Conservation (phyloP, 306 rosid genomes). For the Vicia sativa region DNA sequence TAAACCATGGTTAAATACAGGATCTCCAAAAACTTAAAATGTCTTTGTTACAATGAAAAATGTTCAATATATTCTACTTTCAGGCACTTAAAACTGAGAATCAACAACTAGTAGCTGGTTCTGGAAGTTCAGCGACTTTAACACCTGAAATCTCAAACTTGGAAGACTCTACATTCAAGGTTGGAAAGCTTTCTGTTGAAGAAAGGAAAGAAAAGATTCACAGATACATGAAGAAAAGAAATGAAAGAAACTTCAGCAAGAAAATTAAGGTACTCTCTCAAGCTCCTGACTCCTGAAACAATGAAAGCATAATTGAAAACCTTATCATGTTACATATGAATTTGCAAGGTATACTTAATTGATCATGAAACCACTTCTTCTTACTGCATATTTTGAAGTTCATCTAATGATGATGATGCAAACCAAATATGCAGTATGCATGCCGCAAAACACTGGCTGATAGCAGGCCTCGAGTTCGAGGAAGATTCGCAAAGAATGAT, state of each 20-base stretch:
- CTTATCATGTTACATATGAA: slow-evolving; percentile 19
- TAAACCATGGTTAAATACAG: no score
- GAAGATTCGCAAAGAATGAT: slow-evolving; percentile 95
- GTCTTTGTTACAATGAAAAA: no score
- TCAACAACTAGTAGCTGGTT: slow-evolving; percentile 66
- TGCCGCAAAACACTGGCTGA: slow-evolving; percentile 97
- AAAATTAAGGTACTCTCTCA: slow-evolving; percentile 74
- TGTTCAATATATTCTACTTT: no score
- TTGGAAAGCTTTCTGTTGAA: slow-evolving; percentile 88
- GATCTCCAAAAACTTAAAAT: no score
- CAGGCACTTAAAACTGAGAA: slow-evolving; percentile 71
- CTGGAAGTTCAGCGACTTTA: slow-evolving; percentile 61
- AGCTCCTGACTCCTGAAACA: neutral
- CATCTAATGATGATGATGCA: slow-evolving; percentile 31
- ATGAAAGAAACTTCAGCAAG: slow-evolving; percentile 97
- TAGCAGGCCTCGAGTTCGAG: slow-evolving; percentile 96
- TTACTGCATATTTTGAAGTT: slow-evolving; percentile 27
- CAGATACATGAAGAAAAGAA: slow-evolving; percentile 97
- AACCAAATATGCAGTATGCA: slow-evolving; percentile 73
- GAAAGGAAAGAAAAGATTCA: slow-evolving; percentile 93
- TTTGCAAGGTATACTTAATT: slow-evolving; percentile 23
- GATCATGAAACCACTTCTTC: slow-evolving; percentile 16
- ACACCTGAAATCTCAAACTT: slow-evolving; percentile 74
- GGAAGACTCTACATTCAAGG: slow-evolving; percentile 82
- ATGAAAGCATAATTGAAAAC: slow-evolving; percentile 15